Percentiles rank a stretch among this genome's conserved stretches.
Conservation (phyloP, 305 asterid genomes). For the Fraxinus baroniana region DNA sequence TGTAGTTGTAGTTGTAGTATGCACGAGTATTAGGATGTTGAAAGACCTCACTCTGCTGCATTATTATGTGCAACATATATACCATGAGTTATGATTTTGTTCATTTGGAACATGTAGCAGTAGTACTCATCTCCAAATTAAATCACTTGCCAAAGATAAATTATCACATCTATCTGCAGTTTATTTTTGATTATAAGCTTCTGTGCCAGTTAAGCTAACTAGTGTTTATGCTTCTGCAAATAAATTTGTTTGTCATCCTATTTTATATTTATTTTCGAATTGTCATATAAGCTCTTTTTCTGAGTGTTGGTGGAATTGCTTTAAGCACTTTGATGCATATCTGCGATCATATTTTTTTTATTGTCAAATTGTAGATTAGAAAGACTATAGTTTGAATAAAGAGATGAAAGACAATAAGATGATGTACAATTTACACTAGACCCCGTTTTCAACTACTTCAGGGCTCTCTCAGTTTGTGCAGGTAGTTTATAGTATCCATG, state of each 20-base stretch:
- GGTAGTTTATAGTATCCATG: neutral
- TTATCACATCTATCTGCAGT: neutral
- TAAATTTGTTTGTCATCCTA: neutral
- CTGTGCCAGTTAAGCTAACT: neutral
- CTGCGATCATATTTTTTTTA: neutral
- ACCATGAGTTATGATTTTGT: neutral
- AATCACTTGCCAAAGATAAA: neutral
- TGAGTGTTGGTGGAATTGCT: neutral
- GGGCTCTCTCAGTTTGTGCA: conserved; percentile 14
- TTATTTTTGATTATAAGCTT: neutral
- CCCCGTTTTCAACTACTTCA: neutral
- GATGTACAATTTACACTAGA: neutral
- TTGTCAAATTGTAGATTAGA: neutral
- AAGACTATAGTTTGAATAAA: neutral
- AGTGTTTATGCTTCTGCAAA: neutral
- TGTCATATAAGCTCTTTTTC: neutral
- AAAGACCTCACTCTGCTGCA: neutral
- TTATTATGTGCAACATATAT: neutral
- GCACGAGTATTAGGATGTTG: conserved; percentile 7
- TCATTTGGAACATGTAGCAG: neutral
- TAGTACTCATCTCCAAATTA: neutral
- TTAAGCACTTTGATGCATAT: neutral
- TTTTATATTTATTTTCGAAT: neutral
- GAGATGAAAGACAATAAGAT: neutral
- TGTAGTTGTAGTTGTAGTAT: neutral